Percentiles rank a stretch among this genome's conserved stretches.
phyloP scores from a whole-genome alignment of 1,284 basidiomycete species.

The Xanthoconium separans region DNA sequence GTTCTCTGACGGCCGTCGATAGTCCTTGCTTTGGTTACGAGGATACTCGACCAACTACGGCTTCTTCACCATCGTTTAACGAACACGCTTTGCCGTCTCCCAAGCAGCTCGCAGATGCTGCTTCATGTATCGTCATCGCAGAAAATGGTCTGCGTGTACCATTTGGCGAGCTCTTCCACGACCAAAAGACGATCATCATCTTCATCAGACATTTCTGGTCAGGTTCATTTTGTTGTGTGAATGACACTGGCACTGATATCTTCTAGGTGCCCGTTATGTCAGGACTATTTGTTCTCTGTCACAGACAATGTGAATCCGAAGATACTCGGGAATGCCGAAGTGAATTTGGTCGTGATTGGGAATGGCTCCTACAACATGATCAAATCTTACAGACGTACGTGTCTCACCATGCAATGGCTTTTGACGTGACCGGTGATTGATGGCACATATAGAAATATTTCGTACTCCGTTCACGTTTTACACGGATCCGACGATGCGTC shows the following conservation, averaged over 20 bases:
- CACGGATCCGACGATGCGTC: slow-evolving; percentile 70
- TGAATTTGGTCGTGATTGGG: slow-evolving; percentile 71
- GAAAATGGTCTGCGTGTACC: slow-evolving; percentile 63
- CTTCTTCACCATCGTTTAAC: slow-evolving; percentile 24
- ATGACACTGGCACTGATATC: slow-evolving; percentile 10
- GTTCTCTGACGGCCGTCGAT: slow-evolving; percentile 27
- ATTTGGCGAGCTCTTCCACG: slow-evolving; percentile 73
- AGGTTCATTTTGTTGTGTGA: slow-evolving; percentile 7
- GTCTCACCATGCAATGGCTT: slow-evolving; percentile 8
- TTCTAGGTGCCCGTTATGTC: slow-evolving; percentile 70
- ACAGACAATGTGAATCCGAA: slow-evolving; percentile 49
- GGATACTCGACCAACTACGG: slow-evolving; percentile 13
- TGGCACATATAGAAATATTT: slow-evolving; percentile 51
- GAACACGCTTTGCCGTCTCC: slow-evolving; percentile 40
- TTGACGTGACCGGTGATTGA: background rate
- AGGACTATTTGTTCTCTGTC: slow-evolving; percentile 81
- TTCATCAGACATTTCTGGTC: slow-evolving; percentile 69
- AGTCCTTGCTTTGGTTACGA: slow-evolving; percentile 11
- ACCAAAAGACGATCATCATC: slow-evolving; percentile 67
- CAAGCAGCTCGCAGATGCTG: slow-evolving; percentile 58
- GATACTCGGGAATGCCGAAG: slow-evolving; percentile 51
- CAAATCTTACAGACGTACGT: slow-evolving; percentile 63
- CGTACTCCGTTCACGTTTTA: slow-evolving; percentile 63
- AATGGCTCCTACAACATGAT: slow-evolving; percentile 78
- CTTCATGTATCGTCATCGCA: slow-evolving; percentile 60